phyloP scores from a whole-genome alignment of 805 yeast genomes.

The Dipodascus albidus region DNA sequence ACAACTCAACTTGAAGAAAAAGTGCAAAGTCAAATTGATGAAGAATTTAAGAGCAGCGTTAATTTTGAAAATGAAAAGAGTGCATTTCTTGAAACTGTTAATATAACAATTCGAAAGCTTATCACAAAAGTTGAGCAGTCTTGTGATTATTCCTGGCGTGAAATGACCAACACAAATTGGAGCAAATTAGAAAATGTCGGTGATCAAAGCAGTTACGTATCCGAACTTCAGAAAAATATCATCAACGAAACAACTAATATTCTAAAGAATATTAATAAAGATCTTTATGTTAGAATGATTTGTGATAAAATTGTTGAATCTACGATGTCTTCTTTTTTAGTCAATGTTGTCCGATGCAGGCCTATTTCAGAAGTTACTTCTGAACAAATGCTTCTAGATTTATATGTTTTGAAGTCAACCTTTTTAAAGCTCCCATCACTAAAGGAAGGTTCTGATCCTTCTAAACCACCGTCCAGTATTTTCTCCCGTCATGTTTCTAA shows the following conservation, averaged over 20 bases:
- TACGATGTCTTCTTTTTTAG: slow-evolving; percentile 42
- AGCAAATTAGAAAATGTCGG: slow-evolving; percentile 46
- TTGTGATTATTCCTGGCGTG: slow-evolving; percentile 68
- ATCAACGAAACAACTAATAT: slow-evolving; percentile 35
- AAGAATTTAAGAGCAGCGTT: slow-evolving; percentile 31
- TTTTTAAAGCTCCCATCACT: slow-evolving; percentile 27
- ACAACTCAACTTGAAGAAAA: slow-evolving; percentile 65
- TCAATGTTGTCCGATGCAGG: slow-evolving; percentile 45
- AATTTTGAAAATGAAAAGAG: slow-evolving; percentile 47
- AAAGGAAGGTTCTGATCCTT: slow-evolving; percentile 9
- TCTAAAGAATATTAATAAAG: slow-evolving; percentile 40
- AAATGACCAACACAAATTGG: slow-evolving; percentile 73
- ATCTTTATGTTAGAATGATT: slow-evolving; percentile 57
- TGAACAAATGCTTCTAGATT: slow-evolving; percentile 72
- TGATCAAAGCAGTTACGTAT: slow-evolving; percentile 61
- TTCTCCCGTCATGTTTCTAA: slow-evolving; percentile 35
- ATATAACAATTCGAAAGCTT: slow-evolving; percentile 43
- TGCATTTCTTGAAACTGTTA: slow-evolving; percentile 45
- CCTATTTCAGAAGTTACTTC: slow-evolving; percentile 63
- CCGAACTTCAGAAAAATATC: slow-evolving; percentile 38
- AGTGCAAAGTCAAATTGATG: slow-evolving; percentile 32
- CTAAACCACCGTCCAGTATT: slow-evolving; percentile 17
- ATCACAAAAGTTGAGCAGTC: slow-evolving; percentile 49
- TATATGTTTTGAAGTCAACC: slow-evolving; percentile 48
- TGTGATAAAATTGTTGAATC: slow-evolving; percentile 68